Evolutionary conservation across 345 rosid genomes (phyloP), one percentile per base, ranked within the genome.

Genomic region (Eucalyptus melliodora): DNA sequence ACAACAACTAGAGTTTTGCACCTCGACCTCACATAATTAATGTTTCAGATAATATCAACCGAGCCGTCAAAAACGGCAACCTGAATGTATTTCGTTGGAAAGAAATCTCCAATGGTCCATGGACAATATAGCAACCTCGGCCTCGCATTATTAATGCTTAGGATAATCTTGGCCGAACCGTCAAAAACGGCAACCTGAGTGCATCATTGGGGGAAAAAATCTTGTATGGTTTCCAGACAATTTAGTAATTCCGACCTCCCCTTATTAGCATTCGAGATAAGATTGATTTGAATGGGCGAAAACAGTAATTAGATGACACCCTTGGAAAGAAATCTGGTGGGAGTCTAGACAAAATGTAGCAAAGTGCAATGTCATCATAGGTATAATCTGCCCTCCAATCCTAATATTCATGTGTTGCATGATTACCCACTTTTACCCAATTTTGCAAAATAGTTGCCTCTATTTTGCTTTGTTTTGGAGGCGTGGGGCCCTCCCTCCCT

Each of bases 211-310:
- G 62, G 83, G 9, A 37, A 37, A 37, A 77, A 77, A 11, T 21
- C 83, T 11, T 44, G 6, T 6, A 37, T 19, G 83, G 83, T 37
- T 45, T 21, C 6, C 1, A 11, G 5, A 77, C 7, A 77, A 37
- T 40, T 37, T 11, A 21, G 27, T 27, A 77, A 77, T 14, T 23
- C 12, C 8, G 1, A 4, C 8, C 15, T 77, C 45, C 2, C 27
- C 7, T 11, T 11, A 77, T 77, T 21, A 77, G 24, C 12, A 40
- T 24, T 37, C 12, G 3, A 26, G 47, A 37, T 77, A 19, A 77
- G 1, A 72, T 72, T 0, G 26, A 37, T 4, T 12, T 13, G 14
- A 4, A 4, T 40, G 2, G 9, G 23, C 47, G 15, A 77, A 11
- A 37, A 21, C 9, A 5, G 47, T 4, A 77, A 37, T 77, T 2